phyloP scores from a whole-genome alignment of 306 rosid species.

The Corylus avellana region DNA sequence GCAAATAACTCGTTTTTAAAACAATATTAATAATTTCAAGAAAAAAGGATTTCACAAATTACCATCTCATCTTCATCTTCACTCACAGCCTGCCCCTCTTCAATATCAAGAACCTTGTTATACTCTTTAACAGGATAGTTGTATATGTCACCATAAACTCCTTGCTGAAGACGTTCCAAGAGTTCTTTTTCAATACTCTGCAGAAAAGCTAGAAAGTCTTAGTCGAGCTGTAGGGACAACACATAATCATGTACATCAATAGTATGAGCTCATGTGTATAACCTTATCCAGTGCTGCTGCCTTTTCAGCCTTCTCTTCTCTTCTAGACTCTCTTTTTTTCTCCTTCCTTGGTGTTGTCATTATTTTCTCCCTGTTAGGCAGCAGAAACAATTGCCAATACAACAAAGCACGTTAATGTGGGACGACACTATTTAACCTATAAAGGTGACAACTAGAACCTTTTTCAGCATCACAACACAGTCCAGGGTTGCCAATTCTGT shows the following conservation, averaged over 20 bases:
- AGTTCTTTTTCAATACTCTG: slow-evolving; percentile 79
- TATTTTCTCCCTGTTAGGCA: slow-evolving; percentile 74
- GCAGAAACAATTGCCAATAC: slow-evolving; percentile 2
- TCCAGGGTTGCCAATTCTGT: not conserved
- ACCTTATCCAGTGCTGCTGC: slow-evolving; percentile 82
- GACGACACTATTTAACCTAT: not conserved
- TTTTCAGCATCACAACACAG: not conserved
- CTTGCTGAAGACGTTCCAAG: slow-evolving; percentile 65
- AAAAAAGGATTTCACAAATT: not conserved
- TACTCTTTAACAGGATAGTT: slow-evolving; percentile 58
- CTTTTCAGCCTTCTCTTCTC: slow-evolving; percentile 80
- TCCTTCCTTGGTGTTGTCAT: slow-evolving; percentile 83
- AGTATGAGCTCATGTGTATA: slow-evolving; percentile 20
- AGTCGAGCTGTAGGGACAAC: slow-evolving; percentile 16
- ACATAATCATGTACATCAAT: slow-evolving; percentile 12
- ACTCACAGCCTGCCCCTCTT: slow-evolving; percentile 33
- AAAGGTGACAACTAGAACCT: not conserved
- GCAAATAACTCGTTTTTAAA: not conserved
- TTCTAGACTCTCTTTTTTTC: slow-evolving; percentile 80
- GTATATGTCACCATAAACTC: slow-evolving; percentile 61
- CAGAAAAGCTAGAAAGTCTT: slow-evolving; percentile 27
- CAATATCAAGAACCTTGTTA: slow-evolving; percentile 50
- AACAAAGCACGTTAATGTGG: not conserved
- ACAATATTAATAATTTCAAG: slow-evolving; percentile 2
- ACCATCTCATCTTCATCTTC: slow-evolving; percentile 73